A percentile compares a stretch with the other conserved stretches of the same genome.
Conservation (phyloP, 805 yeast species). For the Schwanniomyces pseudopolymorphus region DNA sequence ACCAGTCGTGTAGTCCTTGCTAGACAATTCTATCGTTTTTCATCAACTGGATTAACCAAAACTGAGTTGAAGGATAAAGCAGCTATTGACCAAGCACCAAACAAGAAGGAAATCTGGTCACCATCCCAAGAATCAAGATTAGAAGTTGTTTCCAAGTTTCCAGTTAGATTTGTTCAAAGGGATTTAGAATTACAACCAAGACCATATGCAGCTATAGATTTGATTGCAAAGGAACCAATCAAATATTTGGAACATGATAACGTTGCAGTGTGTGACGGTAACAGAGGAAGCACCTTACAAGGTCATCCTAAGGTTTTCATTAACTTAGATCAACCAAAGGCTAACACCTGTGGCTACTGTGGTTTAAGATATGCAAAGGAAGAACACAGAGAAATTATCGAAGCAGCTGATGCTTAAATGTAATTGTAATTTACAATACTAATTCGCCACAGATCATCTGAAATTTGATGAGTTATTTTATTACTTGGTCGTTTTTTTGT, state of each 20-base stretch:
- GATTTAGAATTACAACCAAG: constrained; percentile 70
- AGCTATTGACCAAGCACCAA: constrained; percentile 68
- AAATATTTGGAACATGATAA: constrained; percentile 52
- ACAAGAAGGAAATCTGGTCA: constrained; percentile 71
- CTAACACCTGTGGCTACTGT: constrained; percentile 79
- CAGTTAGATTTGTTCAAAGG: constrained; percentile 65
- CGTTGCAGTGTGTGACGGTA: constrained; percentile 83
- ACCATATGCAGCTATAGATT: constrained; percentile 82
- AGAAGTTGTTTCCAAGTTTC: constrained; percentile 52
- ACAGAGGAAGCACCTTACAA: constrained; percentile 60
- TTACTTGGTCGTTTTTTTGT: not conserved
- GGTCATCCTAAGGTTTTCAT: constrained; percentile 86
- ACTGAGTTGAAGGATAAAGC: constrained; percentile 20
- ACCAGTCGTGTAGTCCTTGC: constrained; percentile 1
- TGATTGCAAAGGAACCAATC: constrained; percentile 73
- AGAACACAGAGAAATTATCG: constrained; percentile 44
- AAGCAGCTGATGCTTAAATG: constrained; percentile 13
- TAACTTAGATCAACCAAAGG: constrained; percentile 73
- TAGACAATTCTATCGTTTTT: constrained; percentile 4
- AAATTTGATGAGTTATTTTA: not conserved
- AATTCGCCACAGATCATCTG: not conserved
- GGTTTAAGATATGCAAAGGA: constrained; percentile 65
- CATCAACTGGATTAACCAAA: constrained; percentile 22
- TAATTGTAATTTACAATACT: not conserved
- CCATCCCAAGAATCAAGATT: constrained; percentile 60